Base-by-base conservation (phyloP, 192 early-diverging fungal species). In the Rhizophagus prolifer region DNA sequence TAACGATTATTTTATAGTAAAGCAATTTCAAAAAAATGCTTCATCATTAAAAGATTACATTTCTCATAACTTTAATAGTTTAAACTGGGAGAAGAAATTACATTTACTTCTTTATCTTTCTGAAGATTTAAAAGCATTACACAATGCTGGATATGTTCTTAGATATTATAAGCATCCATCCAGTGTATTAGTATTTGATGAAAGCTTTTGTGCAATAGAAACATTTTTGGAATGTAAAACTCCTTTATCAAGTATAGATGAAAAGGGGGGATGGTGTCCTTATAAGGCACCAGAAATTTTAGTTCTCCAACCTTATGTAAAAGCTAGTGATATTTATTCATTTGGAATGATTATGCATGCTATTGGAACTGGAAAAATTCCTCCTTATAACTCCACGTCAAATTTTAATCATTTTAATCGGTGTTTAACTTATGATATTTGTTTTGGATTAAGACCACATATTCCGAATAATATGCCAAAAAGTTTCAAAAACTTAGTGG, bases 321-420 rank as follows among this genome's bases (percentile, higher is more conserved):
- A 34, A 10, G 23, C 63, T 0, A 34, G 28, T 26, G 26, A 65
- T 28, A 34, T 65, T 65, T 65, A 65, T 65, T 21, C 28, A 31
- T 26, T 65, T 65, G 63, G 63, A 19, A 65, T 65, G 10, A 65
- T 65, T 5, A 65, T 65, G 63, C n/a, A 65, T 65, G 19, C 13
- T 14, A 12, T 65, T 31, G 26, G 63, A 34, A 9, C 26, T 31
- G 63, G 12, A 26, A 25, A 21, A 34, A 26, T 38, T 38, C 36
- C 26, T 16, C 63, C 63, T 34, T 1, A 0, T 19, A 0, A 54
- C 5, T 19, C 0, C 3, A 0, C 41, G 12, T 54, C 13, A 19
- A 0, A 2, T 1, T 5, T 5, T 21, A 16, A 19, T 54, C 16
- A 54, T 14, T 54, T 54, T 54, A 9, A 9, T 38, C 36, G 5